These are phyloP conservation scores for Aspergillus ellipticus DNA, from an alignment of 495 filamentous ascomycete species.

Conservation along the genomic window DNA sequence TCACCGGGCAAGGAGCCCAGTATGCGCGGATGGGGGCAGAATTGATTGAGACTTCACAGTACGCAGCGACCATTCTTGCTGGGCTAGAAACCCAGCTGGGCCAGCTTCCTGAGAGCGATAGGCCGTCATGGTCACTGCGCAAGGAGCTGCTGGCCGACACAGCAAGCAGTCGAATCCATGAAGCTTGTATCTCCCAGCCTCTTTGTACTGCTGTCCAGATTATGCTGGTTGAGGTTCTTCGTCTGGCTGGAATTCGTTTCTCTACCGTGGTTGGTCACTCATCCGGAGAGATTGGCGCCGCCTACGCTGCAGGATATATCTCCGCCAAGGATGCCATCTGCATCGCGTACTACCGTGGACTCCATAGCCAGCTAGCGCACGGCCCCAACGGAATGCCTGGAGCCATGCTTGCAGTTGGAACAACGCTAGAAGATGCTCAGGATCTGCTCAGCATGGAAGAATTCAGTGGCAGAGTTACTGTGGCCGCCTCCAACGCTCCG, in stretches of 20 bases:
- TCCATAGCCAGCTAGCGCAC: neutral
- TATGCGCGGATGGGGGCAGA: conserved; percentile 57
- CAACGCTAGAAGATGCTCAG: conserved; percentile 37
- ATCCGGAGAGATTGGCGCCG: conserved; percentile 36
- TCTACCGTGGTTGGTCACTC: conserved; percentile 35
- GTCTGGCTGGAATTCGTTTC: conserved; percentile 17
- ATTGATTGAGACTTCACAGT: conserved; percentile 11
- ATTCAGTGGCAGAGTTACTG: conserved; percentile 24
- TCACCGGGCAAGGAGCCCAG: conserved; percentile 68
- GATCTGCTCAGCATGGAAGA: conserved; percentile 23
- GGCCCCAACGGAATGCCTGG: conserved; percentile 24
- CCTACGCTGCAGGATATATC: conserved; percentile 33
- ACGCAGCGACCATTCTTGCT: conserved; percentile 37
- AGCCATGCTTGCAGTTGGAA: conserved; percentile 54
- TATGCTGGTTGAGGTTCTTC: conserved; percentile 25
- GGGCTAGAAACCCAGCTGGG: neutral
- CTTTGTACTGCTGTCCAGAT: conserved; percentile 36
- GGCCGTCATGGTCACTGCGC: conserved; percentile 23
- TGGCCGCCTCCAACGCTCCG: conserved; percentile 36
- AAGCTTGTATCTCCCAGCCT: conserved; percentile 43
- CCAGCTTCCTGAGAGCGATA: conserved; percentile 5
- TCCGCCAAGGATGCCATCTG: conserved; percentile 39
- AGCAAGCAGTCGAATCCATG: conserved; percentile 23
- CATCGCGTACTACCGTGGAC: conserved; percentile 55
- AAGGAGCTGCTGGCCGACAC: conserved; percentile 20